These are phyloP conservation scores for Penicillium sumatraense DNA, from an alignment of 2,329 filamentous ascomycete species.

Conservation along the genomic window DNA sequence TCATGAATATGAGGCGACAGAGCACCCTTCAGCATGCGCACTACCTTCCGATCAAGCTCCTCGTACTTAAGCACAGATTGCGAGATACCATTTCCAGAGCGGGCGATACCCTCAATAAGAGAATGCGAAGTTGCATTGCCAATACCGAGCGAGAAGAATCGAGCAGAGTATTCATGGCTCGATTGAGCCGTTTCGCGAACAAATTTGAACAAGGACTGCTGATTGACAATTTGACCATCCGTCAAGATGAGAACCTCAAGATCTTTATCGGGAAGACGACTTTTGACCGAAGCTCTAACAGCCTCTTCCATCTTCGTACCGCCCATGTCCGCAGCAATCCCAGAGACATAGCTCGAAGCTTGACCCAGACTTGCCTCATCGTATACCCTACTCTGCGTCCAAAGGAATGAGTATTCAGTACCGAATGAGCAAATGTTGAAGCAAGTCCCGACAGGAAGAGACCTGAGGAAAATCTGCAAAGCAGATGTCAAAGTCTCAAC, in stretches of 20 bases:
- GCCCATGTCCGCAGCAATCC: constrained; percentile 54
- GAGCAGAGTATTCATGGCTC: constrained; percentile 40
- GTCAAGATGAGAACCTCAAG: constrained; percentile 62
- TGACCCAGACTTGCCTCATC: constrained; percentile 49
- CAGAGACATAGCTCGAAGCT: constrained; percentile 49
- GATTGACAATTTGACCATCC: constrained; percentile 60
- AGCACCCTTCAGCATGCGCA: constrained; percentile 75
- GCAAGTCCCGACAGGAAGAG: constrained; percentile 58
- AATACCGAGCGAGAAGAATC: constrained; percentile 62
- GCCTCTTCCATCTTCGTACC: constrained; percentile 60
- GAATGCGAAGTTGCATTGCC: constrained; percentile 59
- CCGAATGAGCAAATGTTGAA: constrained; percentile 67
- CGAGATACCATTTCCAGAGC: constrained; percentile 62
- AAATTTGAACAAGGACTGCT: constrained; percentile 53
- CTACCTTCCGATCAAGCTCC: constrained; percentile 69
- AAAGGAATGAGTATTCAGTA: constrained; percentile 50
- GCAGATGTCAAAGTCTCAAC: constrained; percentile 56
- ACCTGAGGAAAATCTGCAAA: constrained; percentile 62
- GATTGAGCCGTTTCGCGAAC: constrained; percentile 48
- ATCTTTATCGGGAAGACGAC: constrained; percentile 51
- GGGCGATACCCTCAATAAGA: constrained; percentile 63
- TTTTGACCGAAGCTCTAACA: constrained; percentile 52
- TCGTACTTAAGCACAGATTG: constrained; percentile 67
- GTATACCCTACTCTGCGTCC: constrained; percentile 53
- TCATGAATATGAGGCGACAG: constrained; percentile 69